Evolutionary conservation across 2,329 filamentous ascomycete species (phyloP), one percentile per base, ranked within the genome.

Genomic region (Ophidiomyces ophidiicola): DNA sequence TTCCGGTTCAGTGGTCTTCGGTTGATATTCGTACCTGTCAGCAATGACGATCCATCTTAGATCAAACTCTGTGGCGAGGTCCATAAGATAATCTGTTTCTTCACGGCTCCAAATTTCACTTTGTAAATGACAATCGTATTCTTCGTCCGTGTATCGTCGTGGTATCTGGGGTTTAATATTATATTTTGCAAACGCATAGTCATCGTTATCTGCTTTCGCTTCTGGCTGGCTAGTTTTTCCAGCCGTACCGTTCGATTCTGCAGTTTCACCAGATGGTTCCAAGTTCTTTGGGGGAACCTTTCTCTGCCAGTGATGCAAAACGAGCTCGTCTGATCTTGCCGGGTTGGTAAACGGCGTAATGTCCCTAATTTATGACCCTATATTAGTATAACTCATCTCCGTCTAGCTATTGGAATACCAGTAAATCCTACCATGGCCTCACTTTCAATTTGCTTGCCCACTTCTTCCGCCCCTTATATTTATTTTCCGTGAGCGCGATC

Each of bases 31-130:
- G 63, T 94, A 98, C 42, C 88, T 82, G 59, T 98, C 90, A 69
- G 80, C 84, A 44, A 98, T 83, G 11, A 96, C 60, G 3, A 88
- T 73, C 86, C 90, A 98, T 49, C 90, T 79, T 44, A 94, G 70
- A 54, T 93, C 85, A 54, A 78, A 94, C 32, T 87, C 80, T 42
- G 71, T 71, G 10, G 76, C 82, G 24, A 88, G 58, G 2, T 74
- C 67, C 56, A 96, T 72, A 46, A 98, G 63, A 55, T 94, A 94
- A 56, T 94, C 86, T 6, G 90, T 98, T 62, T 98, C 90, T 51
- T 90, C 80, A 53, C 81, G 84, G 10, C 82, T 80, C 90, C 90
- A 98, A 50, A 88, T 78, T 10, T 75, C 67, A 53, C 70, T 80
- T 50, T 77, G 72, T 36, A 98, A 62, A 45, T 81, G 75, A 42